These are phyloP conservation scores for Cladophialophora yegresii DNA, from an alignment of 2,329 filamentous ascomycete genomes.

Conservation along the genomic window DNA sequence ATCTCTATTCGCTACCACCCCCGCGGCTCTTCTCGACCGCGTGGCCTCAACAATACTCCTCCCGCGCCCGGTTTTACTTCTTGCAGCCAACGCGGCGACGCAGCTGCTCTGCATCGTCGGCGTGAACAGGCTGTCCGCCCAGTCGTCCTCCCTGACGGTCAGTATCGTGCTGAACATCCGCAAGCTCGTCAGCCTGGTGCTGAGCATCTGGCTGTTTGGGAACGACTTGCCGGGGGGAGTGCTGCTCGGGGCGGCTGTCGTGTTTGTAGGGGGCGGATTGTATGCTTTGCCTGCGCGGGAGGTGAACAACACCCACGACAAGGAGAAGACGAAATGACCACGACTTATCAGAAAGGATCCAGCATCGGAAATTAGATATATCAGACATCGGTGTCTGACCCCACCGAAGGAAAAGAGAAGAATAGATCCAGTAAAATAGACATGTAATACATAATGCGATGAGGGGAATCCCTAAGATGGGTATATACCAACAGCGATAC, in stretches of 20 bases:
- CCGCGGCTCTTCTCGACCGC: neutral
- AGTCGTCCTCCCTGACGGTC: conserved; percentile 87
- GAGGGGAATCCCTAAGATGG: too few species aligned
- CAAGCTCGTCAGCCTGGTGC: conserved; percentile 84
- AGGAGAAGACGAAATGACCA: conserved; percentile 9
- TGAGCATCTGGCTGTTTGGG: conserved; percentile 94
- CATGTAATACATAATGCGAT: neutral
- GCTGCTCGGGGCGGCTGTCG: conserved; percentile 75
- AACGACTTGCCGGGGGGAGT: conserved; percentile 77
- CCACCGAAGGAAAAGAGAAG: neutral
- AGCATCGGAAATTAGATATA: neutral
- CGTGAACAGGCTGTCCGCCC: conserved; percentile 88
- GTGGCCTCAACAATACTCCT: conserved; percentile 32
- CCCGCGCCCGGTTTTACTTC: conserved; percentile 41
- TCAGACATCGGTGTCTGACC: neutral
- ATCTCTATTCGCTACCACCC: conserved; percentile 32
- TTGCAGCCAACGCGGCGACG: conserved; percentile 66
- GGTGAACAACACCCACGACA: neutral
- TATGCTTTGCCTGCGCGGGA: conserved; percentile 58
- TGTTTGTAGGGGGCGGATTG: conserved; percentile 86
- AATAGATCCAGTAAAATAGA: neutral
- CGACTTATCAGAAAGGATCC: neutral
- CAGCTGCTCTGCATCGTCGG: conserved; percentile 95
- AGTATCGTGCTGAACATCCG: conserved; percentile 95
- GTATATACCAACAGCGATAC: neutral